A percentile compares a stretch with the other conserved stretches of the same genome.
Conservation (phyloP, 345 rosid genomes). For the Dimocarpus longan region DNA sequence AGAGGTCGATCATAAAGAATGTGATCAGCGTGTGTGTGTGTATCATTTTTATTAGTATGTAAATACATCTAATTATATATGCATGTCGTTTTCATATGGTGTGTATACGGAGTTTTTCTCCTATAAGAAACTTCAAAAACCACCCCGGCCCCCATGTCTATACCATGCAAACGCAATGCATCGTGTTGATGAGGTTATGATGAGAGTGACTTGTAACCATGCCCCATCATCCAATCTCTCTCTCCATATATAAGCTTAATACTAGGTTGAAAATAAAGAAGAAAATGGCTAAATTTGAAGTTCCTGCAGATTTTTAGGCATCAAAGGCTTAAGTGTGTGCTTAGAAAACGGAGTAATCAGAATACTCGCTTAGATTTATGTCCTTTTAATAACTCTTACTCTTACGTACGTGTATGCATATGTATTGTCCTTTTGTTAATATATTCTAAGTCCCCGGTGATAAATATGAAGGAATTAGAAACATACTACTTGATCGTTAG, state of each 20-base stretch:
- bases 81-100: neutral
- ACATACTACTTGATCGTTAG: too few relatives aligned
- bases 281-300: neutral
- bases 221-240: slow-evolving; percentile 18
- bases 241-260: slow-evolving; percentile 14
- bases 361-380: too few relatives aligned
- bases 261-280: neutral
- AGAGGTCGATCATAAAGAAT: too few relatives aligned
- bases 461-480: too few relatives aligned
- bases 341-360: too few relatives aligned
- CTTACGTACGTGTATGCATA: too few relatives aligned
- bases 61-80: too few relatives aligned
- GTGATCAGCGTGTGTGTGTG: too few relatives aligned
- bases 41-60: too few relatives aligned
- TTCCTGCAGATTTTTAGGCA: too few relatives aligned
- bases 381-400: too few relatives aligned
- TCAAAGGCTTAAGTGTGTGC: neutral
- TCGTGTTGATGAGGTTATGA: neutral
- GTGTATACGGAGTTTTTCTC: neutral
- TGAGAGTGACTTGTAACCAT: slow-evolving; percentile 19
- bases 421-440: too few relatives aligned
- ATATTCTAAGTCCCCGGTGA: neutral
- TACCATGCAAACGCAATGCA: neutral
- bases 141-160: neutral
- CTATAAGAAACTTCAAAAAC: neutral